Evolutionary conservation across 1,284 basidiomycete genomes (phyloP), one percentile per base, ranked within the genome.

Genomic region (Phlebopus sp.): DNA sequence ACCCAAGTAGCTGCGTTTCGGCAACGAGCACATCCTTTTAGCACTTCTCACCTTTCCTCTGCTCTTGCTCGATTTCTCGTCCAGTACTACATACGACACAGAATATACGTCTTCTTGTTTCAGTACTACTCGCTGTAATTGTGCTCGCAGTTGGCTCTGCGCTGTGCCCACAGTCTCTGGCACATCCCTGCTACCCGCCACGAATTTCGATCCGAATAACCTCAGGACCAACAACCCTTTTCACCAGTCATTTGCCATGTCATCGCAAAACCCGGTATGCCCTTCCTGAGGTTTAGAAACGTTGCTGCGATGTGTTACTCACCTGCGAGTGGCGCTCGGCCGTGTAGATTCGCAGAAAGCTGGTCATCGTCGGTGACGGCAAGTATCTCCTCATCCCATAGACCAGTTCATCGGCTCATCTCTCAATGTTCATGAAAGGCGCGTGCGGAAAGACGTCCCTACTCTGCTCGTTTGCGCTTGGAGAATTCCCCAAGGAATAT

Each of bases 401-500:
- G 4, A 37, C 8, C 9, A 15, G n/a, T 4, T 35, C 38, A 9
- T 41, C 21, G 23, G 40, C 47, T 54, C 15, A 40, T 37, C 29
- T 40, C 21, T 19, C 31, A 11, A 35, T 42, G 47, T 21, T 31
- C 37, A 23, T 38, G 14, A 30, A 55, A 88, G 86, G 87, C 74
- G 87, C 88, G 57, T 90, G 87, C 60, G 87, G 87, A 59, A 90
- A 91, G 76, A 91, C 90, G 19, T 90, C 86, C 37, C 72, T 93
- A 41, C 70, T 93, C 34, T 90, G 86, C 63, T 90, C 92, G 18
- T 97, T 97, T 69, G 92, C 93, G 5, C 82, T 97, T 34, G 96
- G 96, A 52, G 91, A 97, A 71, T 98, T 99, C 63, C 96, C 95
- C 37, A 92, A 93, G 70, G 90, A 92, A 84, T 97, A 97, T 67